Conservation (phyloP, 305 asterid genomes). For the Solanum hybrid region DNA sequence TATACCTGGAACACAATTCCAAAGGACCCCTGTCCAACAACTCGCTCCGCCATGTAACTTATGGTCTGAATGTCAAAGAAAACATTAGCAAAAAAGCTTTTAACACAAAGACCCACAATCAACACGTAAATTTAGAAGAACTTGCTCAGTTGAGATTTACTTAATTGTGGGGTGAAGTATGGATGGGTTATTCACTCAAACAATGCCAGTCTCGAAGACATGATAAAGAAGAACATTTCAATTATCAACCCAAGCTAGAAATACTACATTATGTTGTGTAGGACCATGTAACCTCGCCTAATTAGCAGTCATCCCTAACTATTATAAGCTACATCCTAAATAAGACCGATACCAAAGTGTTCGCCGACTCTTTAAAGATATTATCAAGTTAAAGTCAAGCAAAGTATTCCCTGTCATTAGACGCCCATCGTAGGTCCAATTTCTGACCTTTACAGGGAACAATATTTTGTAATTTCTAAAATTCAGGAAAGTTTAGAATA, state of each 20-base stretch:
- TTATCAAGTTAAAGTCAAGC: not conserved
- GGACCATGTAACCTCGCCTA: not conserved
- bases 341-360: not conserved
- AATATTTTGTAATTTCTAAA: not conserved
- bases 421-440: not conserved
- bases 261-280: not conserved
- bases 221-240: not conserved
- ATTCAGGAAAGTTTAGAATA: not conserved
- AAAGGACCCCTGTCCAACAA: slow-evolving; percentile 76
- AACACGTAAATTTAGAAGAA: not conserved
- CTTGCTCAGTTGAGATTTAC: not conserved
- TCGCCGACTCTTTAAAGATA: not conserved
- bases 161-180: not conserved
- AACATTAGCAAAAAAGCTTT: not conserved
- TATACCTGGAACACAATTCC: slow-evolving; percentile 74
- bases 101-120: not conserved
- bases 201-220: not conserved
- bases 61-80: slow-evolving; percentile 38
- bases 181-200: not conserved
- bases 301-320: not conserved
- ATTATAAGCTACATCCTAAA: not conserved
- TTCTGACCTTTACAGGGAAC: not conserved
- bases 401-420: not conserved
- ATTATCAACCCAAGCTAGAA: not conserved
- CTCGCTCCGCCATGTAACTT: slow-evolving; percentile 76